A percentile compares a stretch with the other conserved stretches of the same genome.
phyloP scores from a whole-genome alignment of 31 red algal genomes.

The Endocladia muricata region DNA sequence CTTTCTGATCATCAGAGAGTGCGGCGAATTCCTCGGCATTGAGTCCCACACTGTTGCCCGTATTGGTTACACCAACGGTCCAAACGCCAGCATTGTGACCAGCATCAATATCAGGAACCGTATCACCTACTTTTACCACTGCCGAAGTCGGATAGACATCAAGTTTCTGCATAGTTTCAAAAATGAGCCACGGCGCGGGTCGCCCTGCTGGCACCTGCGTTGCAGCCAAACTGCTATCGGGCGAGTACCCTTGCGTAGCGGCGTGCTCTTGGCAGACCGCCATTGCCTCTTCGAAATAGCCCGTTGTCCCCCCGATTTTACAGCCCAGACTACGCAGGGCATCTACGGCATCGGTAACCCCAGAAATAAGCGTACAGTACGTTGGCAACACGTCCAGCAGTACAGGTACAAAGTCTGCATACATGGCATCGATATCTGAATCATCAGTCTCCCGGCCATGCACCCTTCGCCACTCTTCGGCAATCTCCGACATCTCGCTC shows the following conservation, averaged over 20 bases:
- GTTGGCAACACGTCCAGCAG: neutral
- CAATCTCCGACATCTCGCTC: neutral
- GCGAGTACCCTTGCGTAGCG: neutral
- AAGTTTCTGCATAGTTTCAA: neutral
- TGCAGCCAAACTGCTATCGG: neutral
- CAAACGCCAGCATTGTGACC: neutral
- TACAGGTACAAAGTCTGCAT: neutral
- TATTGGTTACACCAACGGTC: neutral
- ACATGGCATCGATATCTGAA: neutral
- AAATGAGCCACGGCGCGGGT: neutral
- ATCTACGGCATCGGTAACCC: neutral
- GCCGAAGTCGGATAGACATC: neutral
- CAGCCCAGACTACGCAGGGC: neutral
- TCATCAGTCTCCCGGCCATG: neutral
- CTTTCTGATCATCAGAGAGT: too few relatives aligned
- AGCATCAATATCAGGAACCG: neutral
- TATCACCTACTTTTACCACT: neutral
- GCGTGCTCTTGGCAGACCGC: neutral
- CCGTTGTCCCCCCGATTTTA: neutral
- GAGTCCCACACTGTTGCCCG: neutral
- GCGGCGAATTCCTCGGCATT: neutral
- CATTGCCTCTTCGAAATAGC: neutral
- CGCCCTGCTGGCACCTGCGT: neutral
- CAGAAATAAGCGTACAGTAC: neutral
- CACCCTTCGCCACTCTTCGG: neutral